Conservation (phyloP, 1,139 yeast genomes). For the Kurtzmaniella quercitrusa region DNA sequence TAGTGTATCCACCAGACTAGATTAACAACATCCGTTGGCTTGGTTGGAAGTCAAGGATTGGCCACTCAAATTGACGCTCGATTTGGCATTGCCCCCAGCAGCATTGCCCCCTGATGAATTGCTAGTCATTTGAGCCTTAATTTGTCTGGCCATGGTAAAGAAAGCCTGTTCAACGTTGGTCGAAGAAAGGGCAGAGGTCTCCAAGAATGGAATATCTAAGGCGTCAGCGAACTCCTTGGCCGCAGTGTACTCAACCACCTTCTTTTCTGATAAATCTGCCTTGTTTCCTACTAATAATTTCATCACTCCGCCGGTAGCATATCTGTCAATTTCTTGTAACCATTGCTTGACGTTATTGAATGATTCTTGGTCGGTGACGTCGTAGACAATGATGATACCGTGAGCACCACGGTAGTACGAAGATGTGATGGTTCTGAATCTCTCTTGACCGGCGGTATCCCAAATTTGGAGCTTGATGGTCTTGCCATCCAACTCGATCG, state of each 20-base stretch:
- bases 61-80: conserved; percentile 83
- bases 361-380: conserved; percentile 96
- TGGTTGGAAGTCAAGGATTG: conserved; percentile 72
- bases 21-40: conserved; percentile 74
- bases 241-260: conserved; percentile 91
- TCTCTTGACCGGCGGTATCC: conserved; percentile 99
- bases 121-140: conserved; percentile 92
- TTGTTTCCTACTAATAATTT: conserved; percentile 95
- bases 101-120: conserved; percentile 40
- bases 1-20: neutral
- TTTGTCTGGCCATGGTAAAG: conserved; percentile 97
- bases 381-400: conserved; percentile 96
- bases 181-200: conserved; percentile 92
- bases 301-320: conserved; percentile 97
- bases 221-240: conserved; percentile 98
- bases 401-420: conserved; percentile 98
- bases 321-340: conserved; percentile 98
- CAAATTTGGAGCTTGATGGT: conserved; percentile 96
- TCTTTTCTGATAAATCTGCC: conserved; percentile 90
- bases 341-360: conserved; percentile 97
- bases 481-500: conserved; percentile 94
- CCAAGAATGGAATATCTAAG: conserved; percentile 91
- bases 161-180: conserved; percentile 98
- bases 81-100: conserved; percentile 47
- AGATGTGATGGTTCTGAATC: conserved; percentile 96